A percentile compares a stretch with the other conserved stretches of the same genome.
phyloP scores from a whole-genome alignment of 148 eudicot genomes.

The Amaranthus palmeri region DNA sequence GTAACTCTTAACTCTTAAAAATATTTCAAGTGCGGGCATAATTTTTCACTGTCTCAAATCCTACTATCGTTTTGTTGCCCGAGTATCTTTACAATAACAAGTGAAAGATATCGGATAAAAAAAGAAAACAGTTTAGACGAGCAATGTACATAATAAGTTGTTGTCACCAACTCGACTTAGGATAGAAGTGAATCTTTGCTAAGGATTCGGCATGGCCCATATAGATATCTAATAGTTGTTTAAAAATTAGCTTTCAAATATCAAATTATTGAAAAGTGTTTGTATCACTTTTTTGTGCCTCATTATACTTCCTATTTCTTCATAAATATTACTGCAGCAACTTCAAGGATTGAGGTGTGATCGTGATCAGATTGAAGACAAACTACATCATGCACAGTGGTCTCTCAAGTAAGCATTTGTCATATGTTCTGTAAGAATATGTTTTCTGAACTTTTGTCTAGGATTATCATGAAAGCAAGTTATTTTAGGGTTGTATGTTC shows the following conservation, averaged over 20 bases:
- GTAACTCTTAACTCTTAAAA: no score
- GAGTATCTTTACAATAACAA: no score
- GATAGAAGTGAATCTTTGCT: not conserved
- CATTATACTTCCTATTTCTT: not conserved
- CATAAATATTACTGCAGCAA: slow-evolving; percentile 43
- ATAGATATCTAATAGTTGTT: not conserved
- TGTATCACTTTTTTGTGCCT: not conserved
- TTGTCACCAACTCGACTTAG: not conserved
- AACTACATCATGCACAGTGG: slow-evolving; percentile 82
- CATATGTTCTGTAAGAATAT: not conserved
- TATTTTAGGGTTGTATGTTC: not conserved
- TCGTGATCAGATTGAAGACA: slow-evolving; percentile 77
- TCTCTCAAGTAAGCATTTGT: slow-evolving; percentile 50
- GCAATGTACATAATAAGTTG: no score
- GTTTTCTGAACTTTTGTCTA: not conserved
- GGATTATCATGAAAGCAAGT: not conserved
- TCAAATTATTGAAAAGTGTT: not conserved
- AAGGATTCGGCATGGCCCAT: not conserved
- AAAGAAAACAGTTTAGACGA: no score
- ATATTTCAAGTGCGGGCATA: no score
- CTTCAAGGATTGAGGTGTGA: slow-evolving; percentile 68
- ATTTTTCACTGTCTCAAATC: no score
- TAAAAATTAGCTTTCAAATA: not conserved
- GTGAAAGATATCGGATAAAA: no score
- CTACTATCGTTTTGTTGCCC: no score